These are phyloP conservation scores for Tulasnella sp. DNA, from an alignment of 768 basidiomycete genomes.

Conservation along the genomic window DNA sequence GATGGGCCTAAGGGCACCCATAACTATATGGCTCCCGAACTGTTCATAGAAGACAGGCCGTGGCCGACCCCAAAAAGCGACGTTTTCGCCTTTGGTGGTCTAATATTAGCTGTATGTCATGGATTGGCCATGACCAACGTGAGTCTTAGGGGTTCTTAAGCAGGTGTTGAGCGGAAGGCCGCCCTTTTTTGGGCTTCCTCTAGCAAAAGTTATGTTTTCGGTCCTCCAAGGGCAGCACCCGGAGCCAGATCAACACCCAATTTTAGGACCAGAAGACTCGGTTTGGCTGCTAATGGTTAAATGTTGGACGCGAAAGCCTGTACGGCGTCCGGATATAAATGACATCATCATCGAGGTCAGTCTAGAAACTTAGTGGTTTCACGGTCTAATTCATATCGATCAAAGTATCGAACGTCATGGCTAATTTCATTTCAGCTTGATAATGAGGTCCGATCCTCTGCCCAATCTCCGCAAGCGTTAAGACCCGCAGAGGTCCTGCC, in stretches of 20 bases:
- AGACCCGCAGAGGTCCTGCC: no score
- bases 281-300: not conserved
- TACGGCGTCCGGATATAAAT: not conserved
- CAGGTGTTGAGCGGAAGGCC: not conserved
- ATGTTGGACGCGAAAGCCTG: not conserved
- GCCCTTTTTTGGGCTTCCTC: not conserved
- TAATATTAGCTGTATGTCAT: not conserved
- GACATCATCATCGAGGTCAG: not conserved
- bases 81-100: not conserved
- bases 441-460: no score
- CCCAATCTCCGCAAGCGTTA: no score
- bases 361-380: no score
- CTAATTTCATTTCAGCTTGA: no score
- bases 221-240: not conserved
- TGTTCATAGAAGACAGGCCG: not conserved
- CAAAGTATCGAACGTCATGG: no score
- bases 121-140: no score
- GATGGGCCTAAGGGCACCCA: not conserved
- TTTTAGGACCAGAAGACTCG: not conserved
- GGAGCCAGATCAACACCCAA: not conserved
- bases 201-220: not conserved
- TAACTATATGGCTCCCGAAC: not conserved
- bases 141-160: no score
- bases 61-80: not conserved
- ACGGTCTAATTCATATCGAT: no score